Conservation (phyloP, 768 basidiomycete species). For the Agrocybe chaxingu region DNA sequence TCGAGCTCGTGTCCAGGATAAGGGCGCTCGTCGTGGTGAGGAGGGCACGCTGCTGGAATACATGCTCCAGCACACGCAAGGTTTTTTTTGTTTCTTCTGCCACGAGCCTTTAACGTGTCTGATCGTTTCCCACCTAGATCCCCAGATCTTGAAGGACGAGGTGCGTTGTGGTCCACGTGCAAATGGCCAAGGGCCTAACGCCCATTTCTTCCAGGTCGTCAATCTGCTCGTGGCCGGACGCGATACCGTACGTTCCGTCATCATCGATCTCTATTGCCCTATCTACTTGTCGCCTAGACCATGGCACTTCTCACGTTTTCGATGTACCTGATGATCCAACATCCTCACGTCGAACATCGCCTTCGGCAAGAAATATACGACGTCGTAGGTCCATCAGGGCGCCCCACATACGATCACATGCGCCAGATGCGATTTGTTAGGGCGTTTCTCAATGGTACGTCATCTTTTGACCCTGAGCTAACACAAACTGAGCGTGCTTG, state of each 20-base stretch:
- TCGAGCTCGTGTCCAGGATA: slow-evolving; percentile 4
- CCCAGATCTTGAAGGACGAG: slow-evolving; percentile 39
- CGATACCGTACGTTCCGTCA: slow-evolving; percentile 40
- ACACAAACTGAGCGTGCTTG: not conserved
- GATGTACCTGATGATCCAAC: slow-evolving; percentile 38
- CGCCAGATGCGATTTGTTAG: slow-evolving; percentile 39
- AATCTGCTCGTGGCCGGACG: slow-evolving; percentile 57
- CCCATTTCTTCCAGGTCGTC: slow-evolving; percentile 21
- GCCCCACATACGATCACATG: slow-evolving; percentile 42
- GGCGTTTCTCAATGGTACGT: slow-evolving; percentile 29
- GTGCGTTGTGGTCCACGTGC: not conserved
- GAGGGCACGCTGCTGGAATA: slow-evolving; percentile 47
- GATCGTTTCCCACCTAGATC: slow-evolving; percentile 13
- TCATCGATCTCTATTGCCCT: too few species aligned
- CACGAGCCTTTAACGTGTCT: not conserved
- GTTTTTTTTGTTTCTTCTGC: slow-evolving; percentile 26
- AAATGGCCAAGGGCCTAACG: not conserved
- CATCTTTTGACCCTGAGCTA: not conserved
- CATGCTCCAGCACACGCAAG: slow-evolving; percentile 49
- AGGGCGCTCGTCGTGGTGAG: slow-evolving; percentile 25
- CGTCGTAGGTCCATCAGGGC: slow-evolving; percentile 30
- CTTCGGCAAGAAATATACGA: slow-evolving; percentile 38
- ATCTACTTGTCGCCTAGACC: not conserved
- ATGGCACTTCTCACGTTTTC: slow-evolving; percentile 29
- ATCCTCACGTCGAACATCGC: slow-evolving; percentile 33